Base-by-base conservation (phyloP, 2,329 filamentous ascomycete genomes). In the Colletotrichum tamarilloi region DNA sequence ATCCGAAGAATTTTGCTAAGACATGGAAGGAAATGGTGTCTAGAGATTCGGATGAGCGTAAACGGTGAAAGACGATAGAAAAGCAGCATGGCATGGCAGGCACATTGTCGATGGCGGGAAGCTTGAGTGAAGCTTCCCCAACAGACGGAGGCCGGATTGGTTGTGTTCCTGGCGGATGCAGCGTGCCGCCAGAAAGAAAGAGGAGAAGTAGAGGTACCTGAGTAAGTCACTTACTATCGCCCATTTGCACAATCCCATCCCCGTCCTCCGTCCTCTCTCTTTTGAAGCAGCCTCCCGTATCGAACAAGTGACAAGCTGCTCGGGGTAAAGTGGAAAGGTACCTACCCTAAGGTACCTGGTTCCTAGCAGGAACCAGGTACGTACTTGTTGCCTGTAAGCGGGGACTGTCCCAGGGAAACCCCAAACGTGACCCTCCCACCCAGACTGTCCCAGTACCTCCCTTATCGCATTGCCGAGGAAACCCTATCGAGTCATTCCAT, bases 381-480 rank as follows among this genome's bases (percentile, higher is more conserved):
- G 42, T 49, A 49, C 42, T 19, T 49, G 42, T 22, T 49, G 42
- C 42, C 42, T 22, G 42, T 49, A 35, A 28, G 32, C 60, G 28
- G 56, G 53, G 52, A 30, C 53, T 58, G 49, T 46, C 53, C 58
- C 65, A 73, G 68, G 72, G 59, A 72, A 62, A 64, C 72, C 72
- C 63, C 59, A 73, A 71, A 73, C 67, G 71, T 65, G 62, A 71
- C 56, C 71, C 60, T 67, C 38, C 38, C 9, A 42, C 38, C 38
- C 9, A 42, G 38, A 42, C 38, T 42, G 38, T 42, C 38, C 38
- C 16, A 42, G 38, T 19, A 42, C 38, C 16, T 42, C 72, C 56
- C 74, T 78, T 77, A 77, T 75, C 67, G 77, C 75, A 79, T 79
- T 76, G 76, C 76, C 77, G 69, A 78, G 78, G 78, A 72, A 78